A percentile compares a stretch with the other conserved stretches of the same genome.
These are phyloP conservation scores for Cladosporium sp. DNA, from an alignment of 2,329 filamentous ascomycete species.

Conservation along the genomic window DNA sequence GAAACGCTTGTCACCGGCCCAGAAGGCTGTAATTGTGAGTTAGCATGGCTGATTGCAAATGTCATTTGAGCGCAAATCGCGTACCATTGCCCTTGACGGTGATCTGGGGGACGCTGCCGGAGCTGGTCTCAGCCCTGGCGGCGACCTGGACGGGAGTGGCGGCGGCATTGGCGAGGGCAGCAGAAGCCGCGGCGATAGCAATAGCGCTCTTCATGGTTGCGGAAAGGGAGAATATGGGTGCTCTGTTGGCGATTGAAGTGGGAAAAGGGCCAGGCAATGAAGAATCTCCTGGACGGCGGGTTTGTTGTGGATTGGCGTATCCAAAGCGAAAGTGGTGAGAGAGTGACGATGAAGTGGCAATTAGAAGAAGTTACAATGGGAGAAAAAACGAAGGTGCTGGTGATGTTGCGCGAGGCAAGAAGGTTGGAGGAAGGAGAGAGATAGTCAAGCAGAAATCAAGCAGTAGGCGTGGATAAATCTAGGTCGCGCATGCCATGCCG, in stretches of 20 bases:
- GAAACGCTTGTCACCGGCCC: conserved; percentile 60
- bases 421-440: conserved; percentile 20
- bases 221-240: conserved; percentile 18
- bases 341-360: conserved; percentile 21
- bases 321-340: conserved; percentile 21
- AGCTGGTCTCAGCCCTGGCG: conserved; percentile 35
- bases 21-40: conserved; percentile 53
- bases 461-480: conserved; percentile 1
- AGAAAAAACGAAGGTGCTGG: conserved; percentile 18
- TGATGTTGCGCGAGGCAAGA: not conserved
- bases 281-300: conserved; percentile 9
- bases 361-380: conserved; percentile 17
- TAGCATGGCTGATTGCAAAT: not conserved
- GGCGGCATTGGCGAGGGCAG: conserved; percentile 49
- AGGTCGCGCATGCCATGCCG: not conserved
- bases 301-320: conserved; percentile 9
- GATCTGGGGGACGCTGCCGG: conserved; percentile 52
- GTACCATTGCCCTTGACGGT: conserved; percentile 60
- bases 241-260: conserved; percentile 10
- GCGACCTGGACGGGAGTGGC: conserved; percentile 40
- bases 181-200: conserved; percentile 47
- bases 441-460: not conserved
- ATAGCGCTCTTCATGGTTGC: conserved; percentile 54
- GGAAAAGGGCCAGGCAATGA: not conserved
- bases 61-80: conserved; percentile 39